Conservation (phyloP, 768 basidiomycete species). For the Coprinopsis sp. region DNA sequence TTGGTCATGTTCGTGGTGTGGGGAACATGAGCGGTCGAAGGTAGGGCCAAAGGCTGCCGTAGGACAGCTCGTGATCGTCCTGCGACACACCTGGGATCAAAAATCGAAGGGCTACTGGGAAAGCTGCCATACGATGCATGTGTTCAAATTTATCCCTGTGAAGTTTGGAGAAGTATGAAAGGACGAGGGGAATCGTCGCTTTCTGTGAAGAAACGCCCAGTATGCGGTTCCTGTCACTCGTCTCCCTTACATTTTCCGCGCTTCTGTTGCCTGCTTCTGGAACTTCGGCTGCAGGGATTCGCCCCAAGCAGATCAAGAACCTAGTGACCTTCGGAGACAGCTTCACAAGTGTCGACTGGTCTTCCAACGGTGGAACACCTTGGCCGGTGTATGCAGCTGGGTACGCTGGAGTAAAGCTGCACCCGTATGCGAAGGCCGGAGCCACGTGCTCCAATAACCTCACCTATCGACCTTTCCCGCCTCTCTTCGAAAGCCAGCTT, state of each 20-base stretch:
- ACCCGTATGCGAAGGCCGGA: slow-evolving; percentile 57
- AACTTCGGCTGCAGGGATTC: slow-evolving; percentile 12
- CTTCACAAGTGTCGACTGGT: slow-evolving; percentile 47
- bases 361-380: slow-evolving; percentile 39
- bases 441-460: slow-evolving; percentile 64
- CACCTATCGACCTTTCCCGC: slow-evolving; percentile 53
- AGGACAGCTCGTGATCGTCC: no score
- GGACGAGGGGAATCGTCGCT: not conserved
- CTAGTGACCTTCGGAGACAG: slow-evolving; percentile 69
- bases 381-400: slow-evolving; percentile 61
- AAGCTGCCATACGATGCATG: not conserved
- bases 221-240: slow-evolving; percentile 34
- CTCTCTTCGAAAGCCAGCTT: slow-evolving; percentile 54
- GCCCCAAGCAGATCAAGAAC: slow-evolving; percentile 47
- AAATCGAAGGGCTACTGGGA: no score
- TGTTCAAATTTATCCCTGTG: slow-evolving; percentile 1
- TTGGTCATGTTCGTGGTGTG: not conserved
- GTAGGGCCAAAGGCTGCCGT: no score
- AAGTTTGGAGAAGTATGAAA: slow-evolving; percentile 1
- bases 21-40: no score
- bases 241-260: slow-evolving; percentile 4
- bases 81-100: no score
- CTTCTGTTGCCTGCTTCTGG: slow-evolving; percentile 2
- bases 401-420: slow-evolving; percentile 48
- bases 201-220: slow-evolving; percentile 36